A percentile compares a stretch with the other conserved stretches of the same genome.
Evolutionary conservation across 148 eudicot species (phyloP).

Genomic region (Rhododendron williamsianum): DNA sequence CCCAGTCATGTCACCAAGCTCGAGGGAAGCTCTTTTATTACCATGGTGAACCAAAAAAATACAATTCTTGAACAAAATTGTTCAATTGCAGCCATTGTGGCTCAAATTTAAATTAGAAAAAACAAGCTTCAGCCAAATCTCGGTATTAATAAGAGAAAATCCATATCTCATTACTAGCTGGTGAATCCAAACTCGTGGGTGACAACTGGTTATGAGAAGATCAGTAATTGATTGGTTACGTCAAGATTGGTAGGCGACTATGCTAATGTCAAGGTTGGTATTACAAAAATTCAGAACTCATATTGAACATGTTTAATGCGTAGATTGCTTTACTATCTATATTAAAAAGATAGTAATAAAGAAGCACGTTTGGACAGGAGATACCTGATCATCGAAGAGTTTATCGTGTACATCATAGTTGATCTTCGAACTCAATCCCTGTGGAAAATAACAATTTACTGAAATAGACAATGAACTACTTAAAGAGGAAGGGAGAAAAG

Average conservation of each 20-base stretch:
- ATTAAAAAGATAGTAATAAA: background rate
- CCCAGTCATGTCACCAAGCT: background rate
- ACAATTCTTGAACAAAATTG: background rate
- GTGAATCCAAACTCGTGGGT: background rate
- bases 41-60: background rate
- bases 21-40: background rate
- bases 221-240: background rate
- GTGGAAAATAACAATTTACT: background rate
- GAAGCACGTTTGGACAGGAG: background rate
- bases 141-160: background rate
- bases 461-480: background rate
- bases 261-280: background rate
- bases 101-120: background rate
- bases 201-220: background rate
- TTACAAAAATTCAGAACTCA: background rate
- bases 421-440: conserved; percentile 44
- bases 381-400: conserved; percentile 39
- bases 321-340: background rate
- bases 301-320: background rate
- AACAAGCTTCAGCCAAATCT: background rate
- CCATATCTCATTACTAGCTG: background rate
- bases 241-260: background rate
- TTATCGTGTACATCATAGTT: conserved; percentile 41
- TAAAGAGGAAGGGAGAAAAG: background rate
- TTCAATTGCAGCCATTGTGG: background rate